Base-by-base conservation (phyloP, 2,329 filamentous ascomycete genomes). In the Sarocladium oryzae region DNA sequence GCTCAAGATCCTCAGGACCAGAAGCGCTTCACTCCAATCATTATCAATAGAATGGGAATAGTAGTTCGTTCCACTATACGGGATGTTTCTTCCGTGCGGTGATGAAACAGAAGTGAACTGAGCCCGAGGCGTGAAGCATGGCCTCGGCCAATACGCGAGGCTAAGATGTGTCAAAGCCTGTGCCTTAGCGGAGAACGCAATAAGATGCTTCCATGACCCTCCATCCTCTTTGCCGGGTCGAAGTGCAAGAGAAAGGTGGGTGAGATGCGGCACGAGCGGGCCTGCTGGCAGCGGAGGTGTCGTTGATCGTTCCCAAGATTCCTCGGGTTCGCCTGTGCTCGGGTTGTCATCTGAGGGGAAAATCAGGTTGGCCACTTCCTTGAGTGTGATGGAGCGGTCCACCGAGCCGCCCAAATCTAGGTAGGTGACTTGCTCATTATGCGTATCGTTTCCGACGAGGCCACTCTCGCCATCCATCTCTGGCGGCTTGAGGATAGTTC, bases 81-180 rank as follows among this genome's bases (percentile, higher is more conserved):
- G 73, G 9, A 81, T 63, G 13, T 60, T 63, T 26, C 58, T 66
- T 24, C 70, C 76, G 28, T 70, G 64, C 4, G 69, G 66, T 4
- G 74, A 72, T 1, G 70, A 63, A 2, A 82, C 63, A 2, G 74
- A 72, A 1, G 76, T 65, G 23, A 68, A 68, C 52, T 70, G 73
- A 6, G 79, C 73, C 56, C 77, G 76, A 8, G 77, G 77, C 2
- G 78, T 79, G n/a, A 81, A 64, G 15, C 72, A 73, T 2, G 82
- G 82, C 48, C 75, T 72, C 1, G 82, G 81, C 82, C 82, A 85
- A 60, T 76, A 78, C 15, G 80, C 79, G 6, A 85, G 69, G 56
- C 75, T 81, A 36, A 85, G 68, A 57, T 85, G 80, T 2, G 81
- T 85, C 35, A 85, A 64, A 13, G 70, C 73, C 1, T 71, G 71